Evolutionary conservation across 768 basidiomycete genomes (phyloP).

Genomic region (Tubosaeta sp.): DNA sequence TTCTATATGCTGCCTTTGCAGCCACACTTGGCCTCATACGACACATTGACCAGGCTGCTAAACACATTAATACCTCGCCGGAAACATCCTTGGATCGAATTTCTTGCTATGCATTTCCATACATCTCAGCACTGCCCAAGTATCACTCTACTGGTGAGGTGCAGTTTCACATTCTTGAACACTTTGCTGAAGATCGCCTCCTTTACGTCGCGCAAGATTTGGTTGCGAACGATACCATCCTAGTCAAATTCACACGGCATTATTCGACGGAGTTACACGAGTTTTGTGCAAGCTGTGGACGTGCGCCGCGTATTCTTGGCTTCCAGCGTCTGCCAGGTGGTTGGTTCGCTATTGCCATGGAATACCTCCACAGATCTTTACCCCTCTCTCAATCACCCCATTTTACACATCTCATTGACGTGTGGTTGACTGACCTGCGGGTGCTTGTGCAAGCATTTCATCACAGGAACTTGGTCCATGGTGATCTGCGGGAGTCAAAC

Average conservation of each 20-base stretch:
- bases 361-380: not conserved
- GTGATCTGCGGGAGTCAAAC: not conserved
- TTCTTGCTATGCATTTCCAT: not conserved
- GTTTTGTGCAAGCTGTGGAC: not conserved
- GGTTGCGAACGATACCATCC: not conserved
- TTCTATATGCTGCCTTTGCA: not conserved
- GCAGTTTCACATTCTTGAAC: not conserved
- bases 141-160: not conserved
- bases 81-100: too few species aligned
- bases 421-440: not conserved
- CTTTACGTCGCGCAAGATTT: too few species aligned
- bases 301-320: not conserved
- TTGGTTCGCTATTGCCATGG: not conserved
- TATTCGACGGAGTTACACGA: not conserved
- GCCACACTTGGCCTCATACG: too few species aligned
- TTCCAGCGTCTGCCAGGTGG: not conserved
- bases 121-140: not conserved
- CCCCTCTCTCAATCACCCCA: not conserved
- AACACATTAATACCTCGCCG: too few species aligned
- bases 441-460: not conserved
- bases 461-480: not conserved
- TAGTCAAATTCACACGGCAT: not conserved
- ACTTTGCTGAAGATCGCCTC: too few species aligned
- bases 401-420: too few species aligned
- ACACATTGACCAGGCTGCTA: too few species aligned